Evolutionary conservation across 805 yeast species (phyloP).

Genomic region (Candida wancherniae): DNA sequence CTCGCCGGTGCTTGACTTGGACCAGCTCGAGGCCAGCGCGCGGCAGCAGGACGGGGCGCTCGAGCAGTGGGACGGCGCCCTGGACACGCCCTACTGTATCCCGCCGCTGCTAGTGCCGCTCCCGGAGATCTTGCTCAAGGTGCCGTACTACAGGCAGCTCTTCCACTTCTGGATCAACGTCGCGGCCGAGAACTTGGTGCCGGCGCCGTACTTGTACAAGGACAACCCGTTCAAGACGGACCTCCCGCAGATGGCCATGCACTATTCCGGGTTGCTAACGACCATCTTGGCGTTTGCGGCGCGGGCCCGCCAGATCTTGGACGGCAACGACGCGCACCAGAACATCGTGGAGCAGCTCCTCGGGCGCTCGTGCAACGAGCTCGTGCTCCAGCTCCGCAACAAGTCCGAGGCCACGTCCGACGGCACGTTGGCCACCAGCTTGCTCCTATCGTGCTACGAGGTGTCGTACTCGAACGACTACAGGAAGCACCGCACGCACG

Average conservation of each 20-base stretch:
- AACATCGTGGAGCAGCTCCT: conserved; percentile 49
- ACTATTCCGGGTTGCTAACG: conserved; percentile 51
- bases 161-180: conserved; percentile 60
- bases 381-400: conserved; percentile 47
- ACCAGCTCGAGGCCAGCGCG: background rate
- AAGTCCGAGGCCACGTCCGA: conserved; percentile 55
- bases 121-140: conserved; percentile 57
- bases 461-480: conserved; percentile 40
- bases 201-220: conserved; percentile 55
- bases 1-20: background rate
- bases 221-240: conserved; percentile 64
- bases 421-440: conserved; percentile 57
- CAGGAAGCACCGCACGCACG: conserved; percentile 59
- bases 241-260: conserved; percentile 65
- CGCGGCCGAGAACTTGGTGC: conserved; percentile 59
- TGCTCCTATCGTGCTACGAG: conserved; percentile 56
- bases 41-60: too few relatives aligned
- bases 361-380: conserved; percentile 52
- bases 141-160: conserved; percentile 55
- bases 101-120: conserved; percentile 36
- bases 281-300: conserved; percentile 47
- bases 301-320: conserved; percentile 23
- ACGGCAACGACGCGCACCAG: conserved; percentile 26
- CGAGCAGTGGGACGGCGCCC: too few relatives aligned
- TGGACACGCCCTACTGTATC: conserved; percentile 12